Evolutionary conservation across 2,329 filamentous ascomycete genomes (phyloP).

Genomic region (Aspergillus melleus): DNA sequence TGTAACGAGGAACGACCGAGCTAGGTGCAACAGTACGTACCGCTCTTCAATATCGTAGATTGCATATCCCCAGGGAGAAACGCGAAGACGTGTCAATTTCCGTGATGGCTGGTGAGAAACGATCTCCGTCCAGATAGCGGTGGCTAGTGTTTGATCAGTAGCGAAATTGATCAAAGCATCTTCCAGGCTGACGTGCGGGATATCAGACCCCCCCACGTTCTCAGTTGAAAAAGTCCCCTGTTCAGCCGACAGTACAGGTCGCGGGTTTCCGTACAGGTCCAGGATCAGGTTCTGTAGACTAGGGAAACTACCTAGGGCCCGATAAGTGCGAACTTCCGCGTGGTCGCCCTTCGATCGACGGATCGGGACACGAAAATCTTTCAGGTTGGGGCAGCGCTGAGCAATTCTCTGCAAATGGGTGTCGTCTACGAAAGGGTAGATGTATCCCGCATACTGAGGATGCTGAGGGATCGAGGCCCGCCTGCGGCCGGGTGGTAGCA

Average conservation of each 20-base stretch:
- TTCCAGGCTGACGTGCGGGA: background rate
- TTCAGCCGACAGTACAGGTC: background rate
- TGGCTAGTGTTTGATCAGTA: background rate
- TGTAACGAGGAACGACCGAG: background rate
- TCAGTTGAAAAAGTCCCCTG: background rate
- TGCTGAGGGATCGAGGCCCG: background rate
- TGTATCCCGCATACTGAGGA: background rate
- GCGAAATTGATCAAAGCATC: background rate
- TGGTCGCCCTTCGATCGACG: slow-evolving; percentile 1
- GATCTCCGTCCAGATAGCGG: slow-evolving; percentile 4
- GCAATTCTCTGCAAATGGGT: background rate
- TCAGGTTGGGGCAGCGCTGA: background rate
- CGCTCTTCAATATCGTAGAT: background rate
- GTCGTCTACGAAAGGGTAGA: slow-evolving; percentile 1
- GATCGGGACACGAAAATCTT: slow-evolving; percentile 5
- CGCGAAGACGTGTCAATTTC: background rate
- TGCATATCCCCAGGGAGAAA: background rate
- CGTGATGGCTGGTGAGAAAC: background rate
- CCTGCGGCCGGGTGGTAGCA: background rate
- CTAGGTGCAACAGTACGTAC: background rate
- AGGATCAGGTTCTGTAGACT: background rate
- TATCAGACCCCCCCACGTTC: too few species aligned
- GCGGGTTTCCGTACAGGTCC: slow-evolving; percentile 6
- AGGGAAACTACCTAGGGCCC: background rate
- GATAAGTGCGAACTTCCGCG: slow-evolving; percentile 1